Base-by-base conservation (phyloP, 139 green algal species). In the Chlamydomonas sphaeroides region DNA sequence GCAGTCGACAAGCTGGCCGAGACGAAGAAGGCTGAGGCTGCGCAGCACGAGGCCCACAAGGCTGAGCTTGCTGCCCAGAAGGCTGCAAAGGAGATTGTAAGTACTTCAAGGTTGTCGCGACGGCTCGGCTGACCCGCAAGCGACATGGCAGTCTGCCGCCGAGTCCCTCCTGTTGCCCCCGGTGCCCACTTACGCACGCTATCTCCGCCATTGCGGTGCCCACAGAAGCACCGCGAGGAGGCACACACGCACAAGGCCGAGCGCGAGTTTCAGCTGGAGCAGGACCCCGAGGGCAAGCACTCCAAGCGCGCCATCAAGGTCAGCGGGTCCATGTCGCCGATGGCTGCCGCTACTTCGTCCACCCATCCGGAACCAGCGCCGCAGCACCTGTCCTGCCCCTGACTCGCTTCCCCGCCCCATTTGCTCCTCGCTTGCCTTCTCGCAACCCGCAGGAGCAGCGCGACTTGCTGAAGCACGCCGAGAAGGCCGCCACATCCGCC, bases 291-390 rank as follows among this genome's bases (percentile, higher is more conserved):
- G 77, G 57, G 21, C 48, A 72, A 72, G 62, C 65, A 74, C 65
- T 75, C 62, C 77, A 84, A 84, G 77, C 63, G 77, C 39, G 63
- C 77, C 18, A 56, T 84, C 65, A 84, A 84, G 77, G 77, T n/a
- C n/a, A n/a, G n/a, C n/a, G n/a, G n/a, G n/a, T n/a, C n/a, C n/a
- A n/a, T n/a, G n/a, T n/a, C n/a, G n/a, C n/a, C n/a, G n/a, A n/a
- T n/a, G n/a, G n/a, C n/a, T n/a, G n/a, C n/a, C n/a, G n/a, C n/a
- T n/a, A n/a, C n/a, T n/a, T n/a, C n/a, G n/a, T n/a, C n/a, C n/a
- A n/a, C n/a, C n/a, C n/a, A n/a, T n/a, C n/a, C n/a, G n/a, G n/a
- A n/a, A n/a, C n/a, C n/a, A n/a, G n/a, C n/a, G n/a, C n/a, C n/a
- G n/a, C n/a, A n/a, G n/a, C n/a, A 48, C 35, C 36, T 23, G 1